Evolutionary conservation across 306 rosid genomes (phyloP), one percentile per base, ranked within the genome.

Genomic region (Cucurbita ficifolia): DNA sequence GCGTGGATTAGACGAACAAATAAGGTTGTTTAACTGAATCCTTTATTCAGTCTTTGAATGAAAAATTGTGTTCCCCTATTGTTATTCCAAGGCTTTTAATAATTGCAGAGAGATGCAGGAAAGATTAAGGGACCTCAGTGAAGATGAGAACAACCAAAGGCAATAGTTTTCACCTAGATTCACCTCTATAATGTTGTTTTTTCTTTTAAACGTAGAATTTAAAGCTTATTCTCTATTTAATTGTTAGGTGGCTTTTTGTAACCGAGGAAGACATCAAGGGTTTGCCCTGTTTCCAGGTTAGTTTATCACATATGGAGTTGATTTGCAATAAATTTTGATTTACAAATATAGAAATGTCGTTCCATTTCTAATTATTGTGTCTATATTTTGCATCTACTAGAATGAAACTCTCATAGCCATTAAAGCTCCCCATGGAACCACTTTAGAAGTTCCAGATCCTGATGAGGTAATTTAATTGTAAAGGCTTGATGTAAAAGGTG

Each of bases 341-440:
- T 65, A 19, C 5, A 22, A 7, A 40, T 73, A 9, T 52, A n/a
- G 60, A 55, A 36, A 17, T 74, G 70, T 10, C 24, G 33, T 33
- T 55, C 36, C 48, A 19, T 29, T 49, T 75, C 7, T 45, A 39
- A 63, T 21, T 58, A 8, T 16, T 2, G 24, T 43, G 62, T n/a
- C 14, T 29, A 18, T 53, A n/a, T 51, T 8, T 48, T 78, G 73
- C n/a, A 76, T 83, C 82, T 73, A 39, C 76, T 85, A 94, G 98
- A 90, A 89, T 84, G 96, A 94, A 87, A 94, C 98, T 52, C 81
- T 94, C 69, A 94, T 94, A 81, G 98, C 98, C 58, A 94, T 94
- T 74, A 94, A 90, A 83, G 98, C 98, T 85, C 98, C 98, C 8
- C 95, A 90, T 75, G 97, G 98, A 71, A 94, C 98, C 79, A 94